Percentiles rank a stretch among this genome's conserved stretches.
These are phyloP conservation scores for Byssochlamys sp. DNA, from an alignment of 2,329 filamentous ascomycete genomes.

Conservation along the genomic window DNA sequence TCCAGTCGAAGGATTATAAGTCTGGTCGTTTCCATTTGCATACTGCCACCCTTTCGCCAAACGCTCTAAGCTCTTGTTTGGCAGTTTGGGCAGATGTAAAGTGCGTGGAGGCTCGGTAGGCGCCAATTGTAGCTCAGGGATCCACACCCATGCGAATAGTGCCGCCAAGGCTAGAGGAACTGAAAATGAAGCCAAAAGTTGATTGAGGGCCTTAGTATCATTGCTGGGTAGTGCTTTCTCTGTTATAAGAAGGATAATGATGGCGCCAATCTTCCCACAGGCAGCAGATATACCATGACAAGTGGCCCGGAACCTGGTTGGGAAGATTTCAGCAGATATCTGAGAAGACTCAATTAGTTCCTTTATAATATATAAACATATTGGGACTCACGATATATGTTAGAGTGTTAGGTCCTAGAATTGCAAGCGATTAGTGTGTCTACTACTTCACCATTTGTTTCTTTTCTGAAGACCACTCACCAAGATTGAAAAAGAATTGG, in stretches of 20 bases:
- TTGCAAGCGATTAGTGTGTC: neutral
- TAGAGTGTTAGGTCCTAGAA: constrained; percentile 15
- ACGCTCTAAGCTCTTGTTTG: too few species aligned
- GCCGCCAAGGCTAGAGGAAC: too few species aligned
- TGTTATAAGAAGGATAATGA: constrained; percentile 6
- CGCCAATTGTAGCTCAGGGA: too few species aligned
- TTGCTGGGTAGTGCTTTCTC: too few species aligned
- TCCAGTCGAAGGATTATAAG: too few species aligned
- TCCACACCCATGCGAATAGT: too few species aligned
- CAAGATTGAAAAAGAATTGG: constrained; percentile 35
- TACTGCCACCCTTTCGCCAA: too few species aligned
- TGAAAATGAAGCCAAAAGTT: too few species aligned
- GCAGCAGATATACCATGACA: constrained; percentile 42
- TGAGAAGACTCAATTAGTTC: neutral
- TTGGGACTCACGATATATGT: constrained; percentile 19
- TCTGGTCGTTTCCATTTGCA: too few species aligned
- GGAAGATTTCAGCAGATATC: constrained; percentile 41
- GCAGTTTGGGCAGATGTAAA: too few species aligned
- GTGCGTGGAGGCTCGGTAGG: too few species aligned
- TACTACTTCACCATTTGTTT: neutral
- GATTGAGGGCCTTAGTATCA: too few species aligned
- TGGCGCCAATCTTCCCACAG: constrained; percentile 38
- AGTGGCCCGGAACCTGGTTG: constrained; percentile 39
- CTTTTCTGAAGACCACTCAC: neutral
- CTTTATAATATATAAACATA: neutral